A percentile compares a stretch with the other conserved stretches of the same genome.
Conservation (phyloP, 139 green algal species). For the Chlamydomonas incerta region DNA sequence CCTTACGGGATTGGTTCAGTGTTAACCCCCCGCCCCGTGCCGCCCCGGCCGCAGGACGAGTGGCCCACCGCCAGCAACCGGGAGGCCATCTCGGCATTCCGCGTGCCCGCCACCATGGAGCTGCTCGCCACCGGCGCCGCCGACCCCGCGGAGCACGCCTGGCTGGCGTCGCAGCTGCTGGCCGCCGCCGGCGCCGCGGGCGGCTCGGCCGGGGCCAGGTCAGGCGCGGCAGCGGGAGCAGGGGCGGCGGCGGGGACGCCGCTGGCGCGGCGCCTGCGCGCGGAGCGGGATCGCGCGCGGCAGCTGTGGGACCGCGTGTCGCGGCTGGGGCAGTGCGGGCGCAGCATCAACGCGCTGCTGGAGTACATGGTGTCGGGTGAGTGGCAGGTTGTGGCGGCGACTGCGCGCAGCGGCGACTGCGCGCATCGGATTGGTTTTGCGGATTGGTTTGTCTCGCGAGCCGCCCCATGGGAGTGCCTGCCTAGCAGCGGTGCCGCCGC, state of each 20-base stretch:
- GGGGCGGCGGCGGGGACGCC: too few species aligned
- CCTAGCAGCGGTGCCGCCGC: too few species aligned
- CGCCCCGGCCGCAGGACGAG: constrained; percentile 18
- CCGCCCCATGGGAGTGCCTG: too few species aligned
- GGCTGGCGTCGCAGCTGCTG: background rate
- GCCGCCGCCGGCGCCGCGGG: background rate
- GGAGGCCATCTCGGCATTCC: background rate
- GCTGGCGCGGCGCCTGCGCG: background rate
- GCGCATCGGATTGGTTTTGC: too few species aligned
- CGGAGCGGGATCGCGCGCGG: background rate
- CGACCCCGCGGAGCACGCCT: background rate
- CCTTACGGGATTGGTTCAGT: background rate
- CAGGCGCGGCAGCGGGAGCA: too few species aligned
- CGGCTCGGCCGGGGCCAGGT: too few species aligned
- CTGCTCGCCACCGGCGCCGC: constrained; percentile 6
- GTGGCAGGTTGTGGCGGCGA: too few species aligned
- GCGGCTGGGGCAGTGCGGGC: background rate
- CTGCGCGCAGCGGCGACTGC: too few species aligned
- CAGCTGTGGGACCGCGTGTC: background rate
- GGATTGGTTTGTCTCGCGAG: too few species aligned
- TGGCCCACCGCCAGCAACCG: background rate
- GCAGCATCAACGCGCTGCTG: constrained; percentile 8
- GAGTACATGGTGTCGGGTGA: constrained; percentile 29
- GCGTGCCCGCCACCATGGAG: background rate
- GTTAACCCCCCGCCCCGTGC: too few species aligned